Evolutionary conservation across 352 stramenopile species (phyloP).

Genomic region (Globisporangium middletonii): DNA sequence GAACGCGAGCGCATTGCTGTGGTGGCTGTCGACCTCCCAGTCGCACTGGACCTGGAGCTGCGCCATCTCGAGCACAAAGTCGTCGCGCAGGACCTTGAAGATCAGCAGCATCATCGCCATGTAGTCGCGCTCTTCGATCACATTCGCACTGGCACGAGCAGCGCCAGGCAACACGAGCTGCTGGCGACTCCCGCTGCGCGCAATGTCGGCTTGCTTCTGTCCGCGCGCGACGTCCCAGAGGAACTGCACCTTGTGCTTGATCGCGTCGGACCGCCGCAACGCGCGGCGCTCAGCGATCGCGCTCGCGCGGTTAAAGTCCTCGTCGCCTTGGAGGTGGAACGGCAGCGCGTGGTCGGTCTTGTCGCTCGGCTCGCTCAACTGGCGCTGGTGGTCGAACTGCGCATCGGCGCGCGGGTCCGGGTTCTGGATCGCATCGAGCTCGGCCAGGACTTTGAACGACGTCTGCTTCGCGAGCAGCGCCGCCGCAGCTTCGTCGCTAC

Average conservation of each 20-base stretch:
- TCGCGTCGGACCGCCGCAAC: conserved; percentile 38
- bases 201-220: conserved; percentile 25
- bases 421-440: conserved; percentile 41
- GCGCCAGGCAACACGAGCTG: conserved; percentile 6
- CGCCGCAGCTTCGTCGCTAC: conserved; percentile 12
- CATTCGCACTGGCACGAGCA: conserved; percentile 5
- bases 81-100: conserved; percentile 69
- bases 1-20: conserved; percentile 39
- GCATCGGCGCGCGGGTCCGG: conserved; percentile 36
- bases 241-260: conserved; percentile 46
- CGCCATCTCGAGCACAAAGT: conserved; percentile 58
- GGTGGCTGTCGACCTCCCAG: conserved; percentile 74
- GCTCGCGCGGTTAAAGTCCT: conserved; percentile 55
- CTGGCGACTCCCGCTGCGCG: conserved; percentile 3
- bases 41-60: conserved; percentile 64
- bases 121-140: conserved; percentile 61
- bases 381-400: conserved; percentile 68
- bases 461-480: conserved; percentile 33
- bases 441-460: conserved; percentile 70
- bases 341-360: conserved; percentile 30
- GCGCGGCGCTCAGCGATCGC: conserved; percentile 45
- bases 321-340: conserved; percentile 72
- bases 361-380: background rate
- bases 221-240: conserved; percentile 58
- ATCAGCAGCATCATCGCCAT: conserved; percentile 67